Evolutionary conservation across 139 green algal species (phyloP).

Genomic region (Chlamydomonas schloesseri): DNA sequence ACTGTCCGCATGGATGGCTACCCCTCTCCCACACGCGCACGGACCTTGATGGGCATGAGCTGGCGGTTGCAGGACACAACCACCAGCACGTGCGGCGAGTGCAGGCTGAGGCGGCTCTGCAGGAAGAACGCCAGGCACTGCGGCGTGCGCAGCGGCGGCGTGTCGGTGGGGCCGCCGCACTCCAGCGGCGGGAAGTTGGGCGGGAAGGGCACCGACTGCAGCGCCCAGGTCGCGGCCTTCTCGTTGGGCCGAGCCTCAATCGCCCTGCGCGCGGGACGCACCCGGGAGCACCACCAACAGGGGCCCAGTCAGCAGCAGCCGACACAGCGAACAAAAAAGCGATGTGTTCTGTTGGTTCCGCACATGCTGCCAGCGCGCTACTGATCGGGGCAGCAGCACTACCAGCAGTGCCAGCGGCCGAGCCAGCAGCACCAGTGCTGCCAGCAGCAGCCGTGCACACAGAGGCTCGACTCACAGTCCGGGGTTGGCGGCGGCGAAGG

Average conservation of each 20-base stretch:
- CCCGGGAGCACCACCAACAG: too few species aligned
- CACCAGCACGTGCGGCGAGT: conserved; percentile 24
- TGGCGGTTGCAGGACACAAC: conserved; percentile 23
- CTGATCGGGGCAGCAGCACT: too few species aligned
- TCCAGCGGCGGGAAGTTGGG: conserved; percentile 45
- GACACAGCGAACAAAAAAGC: too few species aligned
- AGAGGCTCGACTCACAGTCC: conserved; percentile 42
- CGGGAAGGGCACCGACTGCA: conserved; percentile 31
- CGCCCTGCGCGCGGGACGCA: too few species aligned
- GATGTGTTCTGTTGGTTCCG: too few species aligned
- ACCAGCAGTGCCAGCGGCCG: too few species aligned
- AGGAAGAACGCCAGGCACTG: conserved; percentile 40
- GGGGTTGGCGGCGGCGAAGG: neutral
- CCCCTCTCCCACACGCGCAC: neutral
- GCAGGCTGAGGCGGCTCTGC: conserved; percentile 5
- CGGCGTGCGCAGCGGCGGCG: conserved; percentile 23
- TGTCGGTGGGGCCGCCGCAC: conserved; percentile 9
- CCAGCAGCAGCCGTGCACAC: too few species aligned
- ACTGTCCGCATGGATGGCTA: too few species aligned
- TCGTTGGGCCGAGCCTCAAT: neutral
- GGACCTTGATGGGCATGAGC: conserved; percentile 42
- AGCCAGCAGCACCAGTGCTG: too few species aligned
- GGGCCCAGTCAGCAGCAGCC: too few species aligned
- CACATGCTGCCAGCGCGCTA: too few species aligned
- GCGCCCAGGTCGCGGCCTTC: conserved; percentile 29